Evolutionary conservation across 306 rosid species (phyloP).

Genomic region (Arachis stenosperma): DNA sequence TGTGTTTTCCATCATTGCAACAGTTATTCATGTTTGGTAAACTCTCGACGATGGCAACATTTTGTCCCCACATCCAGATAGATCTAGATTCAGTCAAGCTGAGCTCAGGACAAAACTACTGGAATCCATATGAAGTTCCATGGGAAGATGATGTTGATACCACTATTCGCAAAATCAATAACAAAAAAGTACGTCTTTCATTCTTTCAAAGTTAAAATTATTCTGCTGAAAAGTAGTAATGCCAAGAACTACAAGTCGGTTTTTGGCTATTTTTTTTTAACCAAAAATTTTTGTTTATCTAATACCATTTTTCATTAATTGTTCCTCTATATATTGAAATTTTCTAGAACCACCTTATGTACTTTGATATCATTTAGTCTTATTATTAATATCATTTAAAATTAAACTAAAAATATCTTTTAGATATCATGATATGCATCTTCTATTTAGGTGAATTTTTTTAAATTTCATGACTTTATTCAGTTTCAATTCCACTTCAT

Average conservation of each 20-base stretch:
- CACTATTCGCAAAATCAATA: background rate
- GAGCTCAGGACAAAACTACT: background rate
- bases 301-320: too few relatives aligned
- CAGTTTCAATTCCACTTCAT: too few relatives aligned
- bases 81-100: background rate
- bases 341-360: too few relatives aligned
- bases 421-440: too few relatives aligned
- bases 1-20: constrained; percentile 24
- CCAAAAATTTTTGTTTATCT: too few relatives aligned
- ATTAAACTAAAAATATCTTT: too few relatives aligned
- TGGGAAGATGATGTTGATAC: constrained; percentile 6
- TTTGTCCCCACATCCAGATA: background rate
- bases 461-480: too few relatives aligned
- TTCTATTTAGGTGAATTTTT: too few relatives aligned
- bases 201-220: background rate
- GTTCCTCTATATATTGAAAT: background rate
- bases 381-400: too few relatives aligned
- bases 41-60: constrained; percentile 5
- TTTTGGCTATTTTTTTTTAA: too few relatives aligned
- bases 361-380: too few relatives aligned
- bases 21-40: background rate
- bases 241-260: too few relatives aligned
- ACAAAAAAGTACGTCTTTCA: background rate
- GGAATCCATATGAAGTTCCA: background rate
- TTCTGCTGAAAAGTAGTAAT: background rate